Conservation (phyloP, 768 basidiomycete genomes). For the Asterophora parasitica region DNA sequence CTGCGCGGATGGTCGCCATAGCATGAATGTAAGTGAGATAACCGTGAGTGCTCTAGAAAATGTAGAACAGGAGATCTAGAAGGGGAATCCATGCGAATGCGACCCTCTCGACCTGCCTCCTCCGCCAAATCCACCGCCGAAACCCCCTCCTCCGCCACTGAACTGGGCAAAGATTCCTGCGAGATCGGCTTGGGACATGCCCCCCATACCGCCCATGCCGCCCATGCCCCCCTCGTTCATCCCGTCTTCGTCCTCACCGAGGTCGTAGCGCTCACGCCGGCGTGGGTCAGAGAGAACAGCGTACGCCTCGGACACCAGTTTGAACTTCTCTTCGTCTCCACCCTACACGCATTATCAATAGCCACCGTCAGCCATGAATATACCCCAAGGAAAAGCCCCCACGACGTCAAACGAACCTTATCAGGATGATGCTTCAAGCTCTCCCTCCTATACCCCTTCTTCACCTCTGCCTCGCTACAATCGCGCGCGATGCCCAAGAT, state of each 20-base stretch:
- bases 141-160: conserved; percentile 36
- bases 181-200: conserved; percentile 46
- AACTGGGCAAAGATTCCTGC: conserved; percentile 65
- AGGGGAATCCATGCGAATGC: conserved; percentile 30
- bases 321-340: conserved; percentile 95
- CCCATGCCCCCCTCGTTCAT: conserved; percentile 36
- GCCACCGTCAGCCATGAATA: neutral
- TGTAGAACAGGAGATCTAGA: conserved; percentile 13
- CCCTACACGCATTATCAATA: no score
- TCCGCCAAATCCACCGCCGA: conserved; percentile 22
- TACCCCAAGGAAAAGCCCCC: neutral
- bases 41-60: no score
- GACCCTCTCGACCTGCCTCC: conserved; percentile 19
- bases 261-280: conserved; percentile 70
- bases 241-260: conserved; percentile 80
- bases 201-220: conserved; percentile 37
- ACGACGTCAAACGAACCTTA: conserved; percentile 55
- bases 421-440: conserved; percentile 84
- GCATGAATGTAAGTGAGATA: no score
- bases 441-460: conserved; percentile 88
- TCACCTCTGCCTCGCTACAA: conserved; percentile 69
- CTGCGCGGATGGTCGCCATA: no score
- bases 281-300: conserved; percentile 75
- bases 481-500: conserved; percentile 62
- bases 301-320: conserved; percentile 79